These are phyloP conservation scores for Trypethelium eluteriae DNA, from an alignment of 495 filamentous ascomycete species.

Conservation along the genomic window DNA sequence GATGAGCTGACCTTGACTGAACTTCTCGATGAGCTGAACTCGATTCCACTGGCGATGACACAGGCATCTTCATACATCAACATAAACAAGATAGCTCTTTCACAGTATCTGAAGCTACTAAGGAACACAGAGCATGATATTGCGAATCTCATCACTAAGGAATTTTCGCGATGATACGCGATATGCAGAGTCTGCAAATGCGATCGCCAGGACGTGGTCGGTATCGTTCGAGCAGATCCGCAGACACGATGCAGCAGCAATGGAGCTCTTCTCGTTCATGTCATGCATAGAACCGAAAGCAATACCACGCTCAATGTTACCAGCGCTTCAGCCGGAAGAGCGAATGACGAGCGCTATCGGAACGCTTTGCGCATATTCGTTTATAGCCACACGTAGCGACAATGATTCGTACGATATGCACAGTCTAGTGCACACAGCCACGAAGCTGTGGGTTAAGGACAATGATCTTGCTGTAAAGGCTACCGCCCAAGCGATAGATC, in stretches of 20 bases:
- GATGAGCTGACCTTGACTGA: conserved; percentile 15
- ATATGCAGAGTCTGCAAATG: conserved; percentile 22
- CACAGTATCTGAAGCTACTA: conserved; percentile 24
- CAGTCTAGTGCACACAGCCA: conserved; percentile 30
- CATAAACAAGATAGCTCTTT: conserved; percentile 19
- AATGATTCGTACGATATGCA: conserved; percentile 25
- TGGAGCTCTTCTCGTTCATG: conserved; percentile 26
- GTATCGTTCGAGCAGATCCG: conserved; percentile 25
- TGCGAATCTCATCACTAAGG: conserved; percentile 23
- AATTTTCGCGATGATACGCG: conserved; percentile 26
- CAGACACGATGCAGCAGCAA: conserved; percentile 17
- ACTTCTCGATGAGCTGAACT: conserved; percentile 24
- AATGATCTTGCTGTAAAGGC: neutral
- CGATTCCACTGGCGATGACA: conserved; percentile 28
- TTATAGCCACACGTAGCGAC: conserved; percentile 18
- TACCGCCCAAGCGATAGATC: neutral
- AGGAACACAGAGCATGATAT: conserved; percentile 23
- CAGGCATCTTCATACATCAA: conserved; percentile 33
- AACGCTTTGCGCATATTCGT: conserved; percentile 27
- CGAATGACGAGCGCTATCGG: conserved; percentile 25
- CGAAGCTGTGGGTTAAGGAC: conserved; percentile 28
- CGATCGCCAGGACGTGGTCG: conserved; percentile 27
- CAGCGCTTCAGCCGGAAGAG: conserved; percentile 20
- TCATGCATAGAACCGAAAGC: conserved; percentile 34
- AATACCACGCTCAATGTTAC: conserved; percentile 29